Conservation (phyloP, 106 monocot genomes). For the Cymbidium sinense region DNA sequence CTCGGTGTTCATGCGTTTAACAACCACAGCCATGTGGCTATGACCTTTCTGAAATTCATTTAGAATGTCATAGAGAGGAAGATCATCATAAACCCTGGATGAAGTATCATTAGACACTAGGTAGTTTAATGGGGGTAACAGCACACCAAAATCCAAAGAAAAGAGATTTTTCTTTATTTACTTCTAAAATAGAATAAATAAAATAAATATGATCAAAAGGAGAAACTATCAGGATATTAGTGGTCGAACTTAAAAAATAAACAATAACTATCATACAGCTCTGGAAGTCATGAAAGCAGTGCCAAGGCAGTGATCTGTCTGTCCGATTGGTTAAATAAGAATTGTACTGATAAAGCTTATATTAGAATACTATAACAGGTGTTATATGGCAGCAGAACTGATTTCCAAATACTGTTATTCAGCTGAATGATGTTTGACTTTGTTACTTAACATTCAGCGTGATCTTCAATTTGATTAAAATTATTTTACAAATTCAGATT, state of each 20-base stretch:
- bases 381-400: neutral
- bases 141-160: neutral
- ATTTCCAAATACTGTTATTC: neutral
- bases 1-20: constrained; percentile 40
- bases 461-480: too few relatives aligned
- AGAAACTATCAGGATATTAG: constrained; percentile 1
- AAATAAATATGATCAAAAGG: neutral
- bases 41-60: constrained; percentile 98
- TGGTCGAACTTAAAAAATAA: neutral
- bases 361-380: neutral
- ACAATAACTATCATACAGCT: neutral
- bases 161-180: too few relatives aligned
- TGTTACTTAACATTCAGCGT: neutral
- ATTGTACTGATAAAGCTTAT: neutral
- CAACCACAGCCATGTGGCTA: constrained; percentile 95
- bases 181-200: too few relatives aligned
- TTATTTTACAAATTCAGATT: too few relatives aligned
- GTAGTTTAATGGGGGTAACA: neutral
- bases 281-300: neutral
- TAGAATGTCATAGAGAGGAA: constrained; percentile 89
- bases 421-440: neutral
- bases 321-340: neutral
- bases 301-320: neutral
- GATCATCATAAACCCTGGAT: constrained; percentile 76
- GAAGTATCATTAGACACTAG: constrained; percentile 1